Percentiles rank a stretch among this genome's conserved stretches.
Evolutionary conservation across 306 rosid genomes (phyloP).

Genomic region (Fragaria ananassa): DNA sequence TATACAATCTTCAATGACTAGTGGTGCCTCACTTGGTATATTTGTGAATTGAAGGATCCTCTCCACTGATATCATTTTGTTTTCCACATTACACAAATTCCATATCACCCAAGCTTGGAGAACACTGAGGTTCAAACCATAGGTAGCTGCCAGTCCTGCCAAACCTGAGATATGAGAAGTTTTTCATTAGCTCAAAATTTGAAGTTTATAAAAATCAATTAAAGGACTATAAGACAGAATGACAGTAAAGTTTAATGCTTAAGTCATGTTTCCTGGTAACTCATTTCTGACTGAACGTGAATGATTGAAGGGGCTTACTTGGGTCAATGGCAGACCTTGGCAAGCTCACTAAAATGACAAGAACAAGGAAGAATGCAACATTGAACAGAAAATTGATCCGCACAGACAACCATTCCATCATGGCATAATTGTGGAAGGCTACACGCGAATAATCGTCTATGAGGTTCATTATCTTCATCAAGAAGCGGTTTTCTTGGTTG

Average conservation of each 20-base stretch:
- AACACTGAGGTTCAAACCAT: conserved; percentile 32
- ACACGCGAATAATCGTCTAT: conserved; percentile 24
- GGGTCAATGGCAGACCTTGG: conserved; percentile 27
- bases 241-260: background rate
- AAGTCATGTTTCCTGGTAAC: background rate
- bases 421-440: conserved; percentile 20
- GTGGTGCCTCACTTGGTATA: conserved; percentile 30
- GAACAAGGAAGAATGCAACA: conserved; percentile 16
- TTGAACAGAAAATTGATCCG: conserved; percentile 23
- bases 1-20: conserved; percentile 24
- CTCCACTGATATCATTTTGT: conserved; percentile 33
- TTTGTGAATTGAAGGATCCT: conserved; percentile 25
- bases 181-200: background rate
- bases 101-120: conserved; percentile 33
- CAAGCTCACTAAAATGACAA: conserved; percentile 23
- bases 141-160: conserved; percentile 33
- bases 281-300: background rate
- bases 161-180: conserved; percentile 10
- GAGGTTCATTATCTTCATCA: conserved; percentile 16
- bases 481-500: conserved; percentile 22
- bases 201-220: background rate
- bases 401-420: conserved; percentile 30
- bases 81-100: conserved; percentile 29
- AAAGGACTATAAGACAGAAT: background rate
- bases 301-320: conserved; percentile 15